Evolutionary conservation across 106 monocot species (phyloP).

Genomic region (Allium fistulosum): DNA sequence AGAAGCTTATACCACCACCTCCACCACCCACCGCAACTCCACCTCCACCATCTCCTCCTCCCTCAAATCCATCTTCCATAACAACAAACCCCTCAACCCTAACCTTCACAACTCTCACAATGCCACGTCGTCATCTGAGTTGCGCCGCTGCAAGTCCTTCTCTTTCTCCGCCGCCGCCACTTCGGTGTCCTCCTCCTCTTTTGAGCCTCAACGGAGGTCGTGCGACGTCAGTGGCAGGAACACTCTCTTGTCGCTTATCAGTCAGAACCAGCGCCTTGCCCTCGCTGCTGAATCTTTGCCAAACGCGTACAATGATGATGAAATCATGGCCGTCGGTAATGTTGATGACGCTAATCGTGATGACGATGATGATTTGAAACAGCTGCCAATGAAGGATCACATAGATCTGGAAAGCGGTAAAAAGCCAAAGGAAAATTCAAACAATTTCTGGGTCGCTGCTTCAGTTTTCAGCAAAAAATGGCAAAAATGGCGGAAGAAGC

Average conservation of each 20-base stretch:
- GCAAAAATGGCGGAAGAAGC: slow-evolving; percentile 55
- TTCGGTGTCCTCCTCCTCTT: neutral
- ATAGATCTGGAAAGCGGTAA: slow-evolving; percentile 19
- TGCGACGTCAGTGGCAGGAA: slow-evolving; percentile 42
- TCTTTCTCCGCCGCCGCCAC: slow-evolving; percentile 13
- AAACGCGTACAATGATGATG: neutral
- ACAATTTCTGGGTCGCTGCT: slow-evolving; percentile 58
- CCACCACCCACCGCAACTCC: slow-evolving; percentile 47
- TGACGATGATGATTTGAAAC: neutral
- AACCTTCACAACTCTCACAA: neutral
- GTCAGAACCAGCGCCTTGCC: slow-evolving; percentile 8
- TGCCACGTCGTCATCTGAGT: slow-evolving; percentile 11
- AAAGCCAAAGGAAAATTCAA: slow-evolving; percentile 18
- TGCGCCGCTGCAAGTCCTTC: slow-evolving; percentile 76
- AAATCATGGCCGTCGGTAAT: neutral
- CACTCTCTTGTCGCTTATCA: slow-evolving; percentile 40
- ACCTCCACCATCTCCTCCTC: slow-evolving; percentile 26
- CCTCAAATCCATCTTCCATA: slow-evolving; percentile 44
- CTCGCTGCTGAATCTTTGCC: neutral
- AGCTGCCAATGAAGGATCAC: slow-evolving; percentile 27
- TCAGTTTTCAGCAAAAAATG: slow-evolving; percentile 72
- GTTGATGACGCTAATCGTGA: neutral
- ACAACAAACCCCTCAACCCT: neutral
- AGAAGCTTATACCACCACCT: slow-evolving; percentile 20
- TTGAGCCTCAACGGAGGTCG: slow-evolving; percentile 46